These are phyloP conservation scores for Macadamia tetraphylla DNA, from an alignment of 164 flowering plant species.

Conservation along the genomic window DNA sequence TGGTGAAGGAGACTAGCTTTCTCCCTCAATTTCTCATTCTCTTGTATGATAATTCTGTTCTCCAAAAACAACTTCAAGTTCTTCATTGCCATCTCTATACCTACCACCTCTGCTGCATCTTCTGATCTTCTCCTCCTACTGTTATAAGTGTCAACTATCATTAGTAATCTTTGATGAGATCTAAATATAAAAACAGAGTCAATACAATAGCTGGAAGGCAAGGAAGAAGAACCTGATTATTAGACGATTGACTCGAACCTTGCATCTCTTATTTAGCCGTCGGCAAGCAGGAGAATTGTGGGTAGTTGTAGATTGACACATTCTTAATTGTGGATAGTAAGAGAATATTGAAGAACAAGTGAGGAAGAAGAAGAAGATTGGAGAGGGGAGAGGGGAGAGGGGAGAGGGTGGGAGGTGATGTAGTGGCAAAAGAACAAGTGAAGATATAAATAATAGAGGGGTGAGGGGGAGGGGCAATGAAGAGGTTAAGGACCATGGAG, in stretches of 20 bases:
- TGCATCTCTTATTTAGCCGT: slow-evolving; percentile 15
- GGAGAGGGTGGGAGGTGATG: no score
- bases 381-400: no score
- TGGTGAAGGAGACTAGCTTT: slow-evolving; percentile 43
- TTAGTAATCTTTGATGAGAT: no score
- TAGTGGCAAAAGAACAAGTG: background rate
- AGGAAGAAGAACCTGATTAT: slow-evolving; percentile 25
- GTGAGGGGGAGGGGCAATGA: no score
- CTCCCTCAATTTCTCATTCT: slow-evolving; percentile 45
- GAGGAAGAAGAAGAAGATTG: background rate
- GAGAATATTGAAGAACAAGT: background rate
- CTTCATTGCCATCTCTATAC: slow-evolving; percentile 35
- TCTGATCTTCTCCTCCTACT: slow-evolving; percentile 18
- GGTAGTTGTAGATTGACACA: no score
- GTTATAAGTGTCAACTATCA: background rate
- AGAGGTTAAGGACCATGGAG: no score
- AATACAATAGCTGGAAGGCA: no score
- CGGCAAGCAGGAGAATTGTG: slow-evolving; percentile 2
- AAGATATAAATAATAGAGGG: no score
- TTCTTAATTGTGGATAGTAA: no score
- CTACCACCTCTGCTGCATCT: slow-evolving; percentile 2
- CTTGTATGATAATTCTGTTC: slow-evolving; percentile 49
- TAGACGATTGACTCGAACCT: slow-evolving; percentile 15
- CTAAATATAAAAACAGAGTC: no score
- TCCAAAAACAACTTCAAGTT: slow-evolving; percentile 52